Base-by-base conservation (phyloP, 2,329 filamentous ascomycete genomes). In the Aspergillus pseudoviridinutans region DNA sequence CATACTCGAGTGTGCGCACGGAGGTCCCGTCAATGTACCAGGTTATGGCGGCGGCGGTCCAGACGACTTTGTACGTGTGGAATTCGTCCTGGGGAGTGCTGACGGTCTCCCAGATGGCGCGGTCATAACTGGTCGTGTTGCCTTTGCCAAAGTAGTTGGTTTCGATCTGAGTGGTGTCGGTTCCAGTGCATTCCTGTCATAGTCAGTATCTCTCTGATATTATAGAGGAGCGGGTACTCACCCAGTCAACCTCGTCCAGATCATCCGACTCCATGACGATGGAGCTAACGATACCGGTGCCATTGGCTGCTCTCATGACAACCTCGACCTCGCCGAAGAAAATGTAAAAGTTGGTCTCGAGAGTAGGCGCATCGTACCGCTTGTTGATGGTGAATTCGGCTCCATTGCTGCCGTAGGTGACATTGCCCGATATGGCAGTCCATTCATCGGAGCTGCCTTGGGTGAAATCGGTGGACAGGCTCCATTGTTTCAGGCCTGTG, bases 141-240 rank as follows among this genome's bases (percentile, higher is more conserved):
- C 93, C 94, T 77, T 97, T 97, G 74, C 92, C 91, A 66, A 97
- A 99, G 79, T 96, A 99, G 77, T 97, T 97, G 66, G 88, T 90
- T 76, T 97, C 91, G 29, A 77, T 70, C 27, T 66, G 51, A 29
- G 56, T 63, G 38, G 63, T 66, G 53, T 68, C 66, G 20, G 69
- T 66, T 47, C 75, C 75, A 46, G 76, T 58, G 60, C 67, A 69
- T 61, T 76, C 73, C 73, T 75, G 54, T 57, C 12, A 4, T n/a
- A 10, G 57, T 62, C 54, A 66, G 64, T 87, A 75, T 25, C 14
- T 14, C 7, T 7, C 12, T 93, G 81, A 69, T 81, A 53, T 85
- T 12, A 25, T 1, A 17, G 8, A 8, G 9, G n/a, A 25, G 8
- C 89, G 32, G 95, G 81, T 22, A 88, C 91, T 92, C 78, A 97